phyloP scores from a whole-genome alignment of 1,284 basidiomycete species.

The Trametes pubescens region DNA sequence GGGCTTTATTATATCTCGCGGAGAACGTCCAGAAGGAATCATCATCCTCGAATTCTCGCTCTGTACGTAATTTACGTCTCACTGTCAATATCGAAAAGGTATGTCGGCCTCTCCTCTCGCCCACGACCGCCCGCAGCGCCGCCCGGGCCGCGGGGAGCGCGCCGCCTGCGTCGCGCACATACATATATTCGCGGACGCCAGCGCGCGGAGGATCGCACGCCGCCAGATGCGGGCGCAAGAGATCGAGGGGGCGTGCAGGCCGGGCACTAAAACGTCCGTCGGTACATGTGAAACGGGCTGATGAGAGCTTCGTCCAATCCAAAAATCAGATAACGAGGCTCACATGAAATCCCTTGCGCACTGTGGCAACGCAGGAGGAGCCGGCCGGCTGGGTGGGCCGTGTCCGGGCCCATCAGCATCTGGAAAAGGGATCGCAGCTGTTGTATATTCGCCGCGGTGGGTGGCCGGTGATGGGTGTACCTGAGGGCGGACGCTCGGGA shows the following conservation, averaged over 20 bases:
- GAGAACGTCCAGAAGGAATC: conserved; percentile 44
- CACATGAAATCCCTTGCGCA: conserved; percentile 31
- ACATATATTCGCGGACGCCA: not conserved
- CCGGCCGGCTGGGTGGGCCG: conserved; percentile 27
- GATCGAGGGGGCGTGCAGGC: not conserved
- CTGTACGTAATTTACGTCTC: conserved; percentile 62
- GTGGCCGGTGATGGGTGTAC: conserved; percentile 23
- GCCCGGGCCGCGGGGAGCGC: conserved; percentile 7
- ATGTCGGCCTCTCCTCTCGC: conserved; percentile 24
- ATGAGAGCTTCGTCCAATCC: conserved; percentile 28
- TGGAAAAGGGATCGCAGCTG: conserved; percentile 13
- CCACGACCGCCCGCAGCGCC: not conserved
- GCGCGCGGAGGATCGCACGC: not conserved
- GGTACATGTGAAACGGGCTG: conserved; percentile 29
- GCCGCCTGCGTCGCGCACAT: not conserved
- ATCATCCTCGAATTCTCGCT: conserved; percentile 50
- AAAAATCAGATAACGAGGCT: conserved; percentile 37
- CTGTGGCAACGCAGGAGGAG: conserved; percentile 20
- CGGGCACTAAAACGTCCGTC: conserved; percentile 24
- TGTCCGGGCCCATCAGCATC: conserved; percentile 12
- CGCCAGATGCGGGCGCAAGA: not conserved
- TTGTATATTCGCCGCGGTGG: conserved; percentile 15
- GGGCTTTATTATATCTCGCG: conserved; percentile 64
- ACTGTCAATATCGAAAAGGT: conserved; percentile 26
- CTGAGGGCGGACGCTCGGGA: conserved; percentile 9